Conservation (phyloP, 2,329 filamentous ascomycete species). For the Blumeria graminis region DNA sequence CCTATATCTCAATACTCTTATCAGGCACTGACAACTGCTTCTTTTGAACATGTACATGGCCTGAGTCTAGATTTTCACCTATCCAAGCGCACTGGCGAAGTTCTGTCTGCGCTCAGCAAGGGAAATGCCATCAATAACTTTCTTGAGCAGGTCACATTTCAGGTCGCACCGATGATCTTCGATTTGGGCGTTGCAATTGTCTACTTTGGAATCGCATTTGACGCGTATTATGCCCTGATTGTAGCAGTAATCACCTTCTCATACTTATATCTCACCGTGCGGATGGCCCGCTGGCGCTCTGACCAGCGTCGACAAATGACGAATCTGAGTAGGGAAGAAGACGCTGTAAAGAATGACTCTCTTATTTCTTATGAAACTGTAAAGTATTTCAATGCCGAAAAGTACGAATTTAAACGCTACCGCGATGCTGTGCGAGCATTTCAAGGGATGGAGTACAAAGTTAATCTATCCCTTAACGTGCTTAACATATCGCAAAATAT, state of each 20-base stretch:
- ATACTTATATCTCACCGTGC: constrained; percentile 89
- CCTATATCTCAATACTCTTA: constrained; percentile 95
- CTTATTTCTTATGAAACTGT: constrained; percentile 96
- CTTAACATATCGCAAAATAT: constrained; percentile 65
- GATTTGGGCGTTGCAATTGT: constrained; percentile 69
- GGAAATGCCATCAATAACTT: constrained; percentile 92
- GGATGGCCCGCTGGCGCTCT: constrained; percentile 80
- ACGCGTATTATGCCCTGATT: constrained; percentile 74
- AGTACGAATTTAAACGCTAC: constrained; percentile 55
- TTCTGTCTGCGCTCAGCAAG: constrained; percentile 86
- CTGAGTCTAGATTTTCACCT: constrained; percentile 92
- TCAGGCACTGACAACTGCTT: constrained; percentile 74
- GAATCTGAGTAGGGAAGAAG: constrained; percentile 81
- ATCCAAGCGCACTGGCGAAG: constrained; percentile 88
- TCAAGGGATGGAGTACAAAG: constrained; percentile 51
- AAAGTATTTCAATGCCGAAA: constrained; percentile 73
- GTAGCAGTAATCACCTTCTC: constrained; percentile 80
- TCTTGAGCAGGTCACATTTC: constrained; percentile 86
- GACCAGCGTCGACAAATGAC: constrained; percentile 85
- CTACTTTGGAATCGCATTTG: constrained; percentile 57
- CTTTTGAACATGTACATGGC: constrained; percentile 91
- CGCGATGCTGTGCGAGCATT: constrained; percentile 44
- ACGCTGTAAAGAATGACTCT: constrained; percentile 95
- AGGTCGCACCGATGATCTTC: constrained; percentile 82
- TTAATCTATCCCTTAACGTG: constrained; percentile 50